These are phyloP conservation scores for Hericium rajendrae DNA, from an alignment of 768 basidiomycete species.

Conservation along the genomic window DNA sequence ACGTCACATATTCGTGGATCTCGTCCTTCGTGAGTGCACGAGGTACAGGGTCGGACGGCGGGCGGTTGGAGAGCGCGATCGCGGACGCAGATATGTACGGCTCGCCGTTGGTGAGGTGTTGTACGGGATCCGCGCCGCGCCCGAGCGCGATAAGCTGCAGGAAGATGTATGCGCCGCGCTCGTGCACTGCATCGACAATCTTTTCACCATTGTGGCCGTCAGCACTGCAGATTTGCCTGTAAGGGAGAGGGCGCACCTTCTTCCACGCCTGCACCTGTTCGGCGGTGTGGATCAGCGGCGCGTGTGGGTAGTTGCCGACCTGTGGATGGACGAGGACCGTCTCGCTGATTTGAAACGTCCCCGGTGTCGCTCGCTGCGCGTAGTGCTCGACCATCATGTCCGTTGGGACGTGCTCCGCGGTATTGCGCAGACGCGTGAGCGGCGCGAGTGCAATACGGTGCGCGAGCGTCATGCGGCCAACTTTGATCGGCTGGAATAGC, in stretches of 20 bases:
- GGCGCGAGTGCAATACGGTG: slow-evolving; percentile 17
- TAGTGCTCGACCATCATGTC: slow-evolving; percentile 9
- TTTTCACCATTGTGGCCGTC: neutral
- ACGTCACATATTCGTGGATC: slow-evolving; percentile 13
- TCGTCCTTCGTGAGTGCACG: slow-evolving; percentile 15
- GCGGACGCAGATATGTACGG: neutral
- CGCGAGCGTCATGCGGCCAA: slow-evolving; percentile 10
- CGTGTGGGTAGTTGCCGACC: slow-evolving; percentile 19
- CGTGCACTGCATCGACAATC: slow-evolving; percentile 27
- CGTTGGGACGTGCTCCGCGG: slow-evolving; percentile 3
- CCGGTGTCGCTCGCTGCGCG: slow-evolving; percentile 8
- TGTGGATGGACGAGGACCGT: slow-evolving; percentile 21
- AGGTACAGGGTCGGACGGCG: neutral
- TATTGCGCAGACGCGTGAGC: slow-evolving; percentile 14
- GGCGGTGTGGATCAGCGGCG: slow-evolving; percentile 21
- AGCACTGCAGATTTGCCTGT: no score
- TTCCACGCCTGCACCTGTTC: slow-evolving; percentile 2
- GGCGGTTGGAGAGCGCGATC: neutral
- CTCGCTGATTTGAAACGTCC: slow-evolving; percentile 20
- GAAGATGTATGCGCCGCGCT: slow-evolving; percentile 24
- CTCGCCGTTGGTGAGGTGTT: slow-evolving; percentile 1
- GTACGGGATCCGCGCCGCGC: slow-evolving; percentile 11
- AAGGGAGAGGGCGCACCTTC: neutral
- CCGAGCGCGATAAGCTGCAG: slow-evolving; percentile 31
- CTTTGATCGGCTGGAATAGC: slow-evolving; percentile 15